Conservation (phyloP, 345 rosid genomes). For the Turnera subulata region DNA sequence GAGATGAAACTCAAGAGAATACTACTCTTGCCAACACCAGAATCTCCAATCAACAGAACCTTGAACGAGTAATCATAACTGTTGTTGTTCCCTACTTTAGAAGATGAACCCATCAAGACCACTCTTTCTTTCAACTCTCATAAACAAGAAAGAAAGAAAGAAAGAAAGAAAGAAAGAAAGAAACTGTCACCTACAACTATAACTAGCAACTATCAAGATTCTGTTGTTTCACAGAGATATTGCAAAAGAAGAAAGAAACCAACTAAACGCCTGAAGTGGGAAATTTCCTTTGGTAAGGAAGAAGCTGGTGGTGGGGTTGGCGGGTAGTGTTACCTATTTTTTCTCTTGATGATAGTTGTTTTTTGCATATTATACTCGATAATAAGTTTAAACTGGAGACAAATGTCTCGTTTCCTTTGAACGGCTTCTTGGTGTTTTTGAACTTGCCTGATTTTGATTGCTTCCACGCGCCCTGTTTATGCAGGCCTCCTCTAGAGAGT, state of each 20-base stretch:
- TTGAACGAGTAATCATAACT: conserved; percentile 86
- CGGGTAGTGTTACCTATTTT: conserved; percentile 9
- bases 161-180: not conserved
- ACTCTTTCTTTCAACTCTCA: not conserved
- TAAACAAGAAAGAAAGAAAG: not conserved
- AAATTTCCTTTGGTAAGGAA: conserved; percentile 28
- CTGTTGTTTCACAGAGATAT: not conserved
- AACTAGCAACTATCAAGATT: too few species aligned
- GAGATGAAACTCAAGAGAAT: conserved; percentile 85
- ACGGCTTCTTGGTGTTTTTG: not conserved
- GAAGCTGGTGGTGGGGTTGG: conserved; percentile 24
- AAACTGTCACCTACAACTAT: too few species aligned
- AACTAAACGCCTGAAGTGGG: conserved; percentile 2
- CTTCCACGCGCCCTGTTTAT: conserved; percentile 10
- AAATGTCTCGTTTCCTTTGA: conserved; percentile 13
- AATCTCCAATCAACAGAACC: conserved; percentile 88
- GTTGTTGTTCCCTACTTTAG: conserved; percentile 39
- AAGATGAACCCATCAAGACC: conserved; percentile 32
- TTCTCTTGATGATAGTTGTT: not conserved
- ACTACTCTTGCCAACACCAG: conserved; percentile 96
- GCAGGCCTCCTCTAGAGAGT: conserved; percentile 9
- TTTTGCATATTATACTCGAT: not conserved
- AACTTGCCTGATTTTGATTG: conserved; percentile 3
- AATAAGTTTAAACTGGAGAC: conserved; percentile 8
- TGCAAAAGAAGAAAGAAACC: not conserved